A percentile compares a stretch with the other conserved stretches of the same genome.
Conservation (phyloP, 768 basidiomycete species). For the Russula compacta region DNA sequence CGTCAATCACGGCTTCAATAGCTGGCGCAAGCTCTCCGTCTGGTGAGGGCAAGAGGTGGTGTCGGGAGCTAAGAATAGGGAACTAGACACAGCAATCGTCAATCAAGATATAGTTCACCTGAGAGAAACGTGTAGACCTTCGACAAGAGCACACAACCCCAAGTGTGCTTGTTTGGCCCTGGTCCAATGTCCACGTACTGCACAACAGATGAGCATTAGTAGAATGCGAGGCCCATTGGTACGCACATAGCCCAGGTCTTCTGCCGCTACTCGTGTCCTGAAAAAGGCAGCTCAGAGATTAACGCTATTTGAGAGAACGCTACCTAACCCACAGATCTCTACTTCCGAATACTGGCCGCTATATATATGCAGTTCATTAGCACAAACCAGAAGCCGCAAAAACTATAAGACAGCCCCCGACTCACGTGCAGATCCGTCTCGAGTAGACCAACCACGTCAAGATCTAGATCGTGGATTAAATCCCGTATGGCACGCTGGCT, state of each 20-base stretch:
- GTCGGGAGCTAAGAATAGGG: constrained; percentile 78
- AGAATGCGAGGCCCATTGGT: not conserved
- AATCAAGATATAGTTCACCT: not conserved
- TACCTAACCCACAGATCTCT: constrained; percentile 57
- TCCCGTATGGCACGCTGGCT: constrained; percentile 62
- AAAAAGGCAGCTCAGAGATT: constrained; percentile 6
- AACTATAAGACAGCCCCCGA: not conserved
- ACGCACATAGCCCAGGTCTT: constrained; percentile 76
- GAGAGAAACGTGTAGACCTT: constrained; percentile 38
- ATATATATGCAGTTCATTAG: constrained; percentile 2
- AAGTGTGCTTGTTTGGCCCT: constrained; percentile 81
- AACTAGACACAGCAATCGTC: constrained; percentile 39
- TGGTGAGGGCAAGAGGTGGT: constrained; percentile 83
- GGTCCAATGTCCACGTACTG: constrained; percentile 87
- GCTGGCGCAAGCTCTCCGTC: constrained; percentile 81
- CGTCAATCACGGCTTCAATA: constrained; percentile 75
- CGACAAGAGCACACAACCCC: constrained; percentile 77
- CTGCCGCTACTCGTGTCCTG: constrained; percentile 66
- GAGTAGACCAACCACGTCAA: constrained; percentile 77
- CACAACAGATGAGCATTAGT: not conserved
- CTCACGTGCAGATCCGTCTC: constrained; percentile 82
- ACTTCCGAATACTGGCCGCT: constrained; percentile 73
- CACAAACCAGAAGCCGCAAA: not conserved
- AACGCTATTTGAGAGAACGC: not conserved
- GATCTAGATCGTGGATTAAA: constrained; percentile 63